Base-by-base conservation (phyloP, 129 eudicot species). In the Ambrosia trifida region DNA sequence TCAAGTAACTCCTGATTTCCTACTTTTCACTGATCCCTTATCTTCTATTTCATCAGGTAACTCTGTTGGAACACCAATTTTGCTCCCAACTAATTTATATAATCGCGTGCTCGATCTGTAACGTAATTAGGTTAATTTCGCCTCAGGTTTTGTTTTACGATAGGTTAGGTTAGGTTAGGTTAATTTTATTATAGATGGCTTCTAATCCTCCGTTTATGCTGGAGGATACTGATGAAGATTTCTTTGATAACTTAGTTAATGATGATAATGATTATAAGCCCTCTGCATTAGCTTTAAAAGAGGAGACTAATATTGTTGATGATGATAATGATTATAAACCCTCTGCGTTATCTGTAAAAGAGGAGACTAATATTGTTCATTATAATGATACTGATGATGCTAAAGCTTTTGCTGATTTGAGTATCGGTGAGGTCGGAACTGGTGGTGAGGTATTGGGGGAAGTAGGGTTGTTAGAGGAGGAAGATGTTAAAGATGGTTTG, bases 191-290 rank as follows among this genome's bases (percentile, higher is more conserved):
- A 36, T 36, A 72, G 76, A 89, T 78, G 82, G 82, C 82, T 73
- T 75, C 91, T 60, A 83, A 78, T 87, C 96, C 91, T 90, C 86
- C 87, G 79, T 94, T 85, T 77, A 80, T 68, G 79, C 77, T 90
- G 96, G 99, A 94, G 98, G 98, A 93, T 89, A 83, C 96, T 19
- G 96, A 89, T 66, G 96, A 85, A 80, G 99, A 90, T 81, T 94
- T 89, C 70, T 94, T 94, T 73, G 99, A 90, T 79, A 90, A 88
- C 47, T 79, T 94, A 69, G 97, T 90, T 43, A 67, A 79, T 73
- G 96, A 92, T 71, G 98, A 93, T 79, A 96, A 91, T 74, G 97
- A 91, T 53, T 89, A 77, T 79, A 82, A 83, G 46, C 83, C 66
- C 33, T 20, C 45, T 41, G 28, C 74, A 41, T 53, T 72, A 31